Conservation (phyloP, 2,329 filamentous ascomycete species). For the Paramyrothecium roridum region DNA sequence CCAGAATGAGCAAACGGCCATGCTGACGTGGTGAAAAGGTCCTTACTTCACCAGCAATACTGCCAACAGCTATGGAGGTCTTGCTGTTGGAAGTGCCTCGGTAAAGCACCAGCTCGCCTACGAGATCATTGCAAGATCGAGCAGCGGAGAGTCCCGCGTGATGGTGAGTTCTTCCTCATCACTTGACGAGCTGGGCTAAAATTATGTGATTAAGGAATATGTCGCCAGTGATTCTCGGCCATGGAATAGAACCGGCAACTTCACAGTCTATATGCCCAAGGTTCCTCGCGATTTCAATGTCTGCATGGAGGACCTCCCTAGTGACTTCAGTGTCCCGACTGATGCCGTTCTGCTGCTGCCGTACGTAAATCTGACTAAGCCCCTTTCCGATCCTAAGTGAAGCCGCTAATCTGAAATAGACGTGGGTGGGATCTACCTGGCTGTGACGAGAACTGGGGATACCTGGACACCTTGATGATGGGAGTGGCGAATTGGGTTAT, state of each 20-base stretch:
- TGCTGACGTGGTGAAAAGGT: neutral
- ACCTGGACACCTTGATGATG: neutral
- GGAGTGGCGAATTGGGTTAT: neutral
- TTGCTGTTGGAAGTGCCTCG: conserved; percentile 2
- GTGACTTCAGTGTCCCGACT: no score
- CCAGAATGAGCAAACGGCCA: neutral
- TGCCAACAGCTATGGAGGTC: conserved; percentile 3
- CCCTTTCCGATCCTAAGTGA: no score
- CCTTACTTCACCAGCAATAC: conserved; percentile 2
- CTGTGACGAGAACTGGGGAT: neutral
- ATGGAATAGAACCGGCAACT: neutral
- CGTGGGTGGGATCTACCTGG: no score
- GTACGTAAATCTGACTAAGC: no score
- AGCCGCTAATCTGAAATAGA: no score
- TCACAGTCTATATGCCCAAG: neutral
- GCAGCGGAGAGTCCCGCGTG: conserved; percentile 1
- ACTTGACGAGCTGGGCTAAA: no score
- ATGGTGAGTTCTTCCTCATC: conserved; percentile 1
- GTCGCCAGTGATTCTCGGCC: neutral
- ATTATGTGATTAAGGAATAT: neutral
- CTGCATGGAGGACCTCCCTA: no score
- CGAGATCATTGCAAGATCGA: conserved; percentile 4
- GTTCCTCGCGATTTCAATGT: no score
- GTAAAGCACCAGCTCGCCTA: conserved; percentile 1
- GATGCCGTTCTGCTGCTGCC: no score